These are phyloP conservation scores for Tolypocladium capitatum DNA, from an alignment of 2,329 filamentous ascomycete genomes.

Conservation along the genomic window DNA sequence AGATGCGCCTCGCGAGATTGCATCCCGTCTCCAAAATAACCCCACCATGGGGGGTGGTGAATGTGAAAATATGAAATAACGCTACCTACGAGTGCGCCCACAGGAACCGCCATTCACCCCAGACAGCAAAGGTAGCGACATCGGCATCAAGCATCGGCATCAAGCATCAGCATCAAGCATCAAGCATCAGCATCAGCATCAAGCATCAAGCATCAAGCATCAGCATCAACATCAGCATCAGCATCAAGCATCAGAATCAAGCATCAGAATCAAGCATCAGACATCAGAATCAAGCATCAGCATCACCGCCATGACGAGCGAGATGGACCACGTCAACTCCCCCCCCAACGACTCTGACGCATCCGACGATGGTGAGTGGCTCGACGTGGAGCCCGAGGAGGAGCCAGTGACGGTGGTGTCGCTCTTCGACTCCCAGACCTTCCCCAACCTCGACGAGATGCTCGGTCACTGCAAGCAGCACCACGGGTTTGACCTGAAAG, in stretches of 20 bases:
- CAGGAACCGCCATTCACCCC: not conserved
- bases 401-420: constrained; percentile 50
- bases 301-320: not conserved
- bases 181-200: too few species aligned
- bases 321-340: constrained; percentile 5
- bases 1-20: not conserved
- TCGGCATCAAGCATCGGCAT: not conserved
- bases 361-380: constrained; percentile 35
- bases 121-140: not conserved
- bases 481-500: constrained; percentile 53
- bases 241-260: too few species aligned
- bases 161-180: too few species aligned
- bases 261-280: too few species aligned
- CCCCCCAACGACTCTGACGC: constrained; percentile 1
- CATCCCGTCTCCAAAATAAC: not conserved
- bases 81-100: not conserved
- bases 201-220: not conserved
- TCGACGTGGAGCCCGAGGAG: constrained; percentile 48
- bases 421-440: constrained; percentile 53
- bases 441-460: constrained; percentile 51
- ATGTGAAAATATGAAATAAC: not conserved
- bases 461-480: constrained; percentile 54
- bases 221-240: not conserved
- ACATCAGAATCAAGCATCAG: too few species aligned
- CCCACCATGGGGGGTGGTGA: not conserved